Base-by-base conservation (phyloP, 495 filamentous ascomycete species). In the Xylaria flabelliformis region DNA sequence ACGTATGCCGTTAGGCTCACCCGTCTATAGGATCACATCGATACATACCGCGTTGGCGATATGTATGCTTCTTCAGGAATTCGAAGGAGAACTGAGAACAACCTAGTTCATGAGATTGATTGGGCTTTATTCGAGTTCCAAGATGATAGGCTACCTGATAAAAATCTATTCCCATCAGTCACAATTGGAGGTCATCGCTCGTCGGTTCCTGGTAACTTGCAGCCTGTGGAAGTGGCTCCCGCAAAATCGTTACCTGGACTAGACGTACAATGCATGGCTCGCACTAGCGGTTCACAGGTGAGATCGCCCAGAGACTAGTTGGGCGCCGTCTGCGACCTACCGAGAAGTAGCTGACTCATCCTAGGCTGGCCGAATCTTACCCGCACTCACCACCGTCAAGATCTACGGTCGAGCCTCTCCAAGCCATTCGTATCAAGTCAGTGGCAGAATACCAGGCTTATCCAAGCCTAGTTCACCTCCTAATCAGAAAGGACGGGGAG, bases 111-210 rank as follows among this genome's bases (percentile, higher is more conserved):
- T 75, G 95, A 98, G 79, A 94, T 98, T 71, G 95, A 98, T 79
- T 98, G 95, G 95, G 94, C 95, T 0, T 82, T 98, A 12, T 93
- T 98, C 72, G 91, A 94, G 77, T 91, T 98, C 64, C 82, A 91
- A 24, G 83, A 90, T 9, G 85, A 90, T 21, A 89, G 95, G 15
- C 83, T 90, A 66, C 91, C 93, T n/a, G 83, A 86, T 0, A 85
- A 88, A 51, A 97, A 97, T 74, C 81, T 88, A 17, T 90, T 87
- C 12, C 83, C 83, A 13, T 72, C 71, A 41, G 74, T 90, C 78
- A 86, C 70, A 83, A 84, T n/a, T 74, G 80, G 13, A 77, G 77
- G 62, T 73, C 79, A 71, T 79, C 78, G 80, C 51, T 76, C 69
- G 6, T 69, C 67, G 17, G 71, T 68, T 12, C 39, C 74, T 19